Percentiles rank a stretch among this genome's conserved stretches.
Evolutionary conservation across 1,284 basidiomycete species (phyloP).

Genomic region (Fomitopsis schrenkii): DNA sequence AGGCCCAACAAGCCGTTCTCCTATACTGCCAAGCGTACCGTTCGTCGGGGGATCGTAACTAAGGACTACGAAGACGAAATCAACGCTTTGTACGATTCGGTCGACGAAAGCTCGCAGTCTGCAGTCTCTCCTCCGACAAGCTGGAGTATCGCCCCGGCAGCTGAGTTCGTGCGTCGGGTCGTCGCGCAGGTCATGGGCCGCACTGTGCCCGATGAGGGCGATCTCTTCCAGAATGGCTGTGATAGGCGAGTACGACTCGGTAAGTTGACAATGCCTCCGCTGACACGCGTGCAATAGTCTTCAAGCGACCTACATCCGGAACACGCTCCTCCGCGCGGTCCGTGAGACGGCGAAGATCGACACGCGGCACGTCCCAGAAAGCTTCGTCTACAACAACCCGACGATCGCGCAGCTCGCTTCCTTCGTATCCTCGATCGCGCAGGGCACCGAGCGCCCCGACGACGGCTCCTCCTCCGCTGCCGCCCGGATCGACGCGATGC

Average conservation of each 20-base stretch:
- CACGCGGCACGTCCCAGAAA: conserved; percentile 18
- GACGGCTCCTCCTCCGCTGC: conserved; percentile 2
- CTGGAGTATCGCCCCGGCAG: conserved; percentile 23
- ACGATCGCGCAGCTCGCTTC: conserved; percentile 24
- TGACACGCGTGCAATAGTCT: conserved; percentile 15
- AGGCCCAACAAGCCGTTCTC: conserved; percentile 25
- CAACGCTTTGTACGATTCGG: conserved; percentile 19
- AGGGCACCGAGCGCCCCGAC: background rate
- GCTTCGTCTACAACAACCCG: conserved; percentile 35
- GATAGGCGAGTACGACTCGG: conserved; percentile 31
- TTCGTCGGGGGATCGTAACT: conserved; percentile 20
- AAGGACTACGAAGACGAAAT: conserved; percentile 29
- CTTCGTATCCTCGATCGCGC: conserved; percentile 16
- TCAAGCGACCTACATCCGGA: conserved; percentile 40
- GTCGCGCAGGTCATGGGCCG: conserved; percentile 24
- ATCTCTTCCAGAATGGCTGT: conserved; percentile 41
- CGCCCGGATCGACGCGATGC: conserved; percentile 22
- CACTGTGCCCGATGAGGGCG: conserved; percentile 29
- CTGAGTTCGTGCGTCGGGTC: conserved; percentile 26
- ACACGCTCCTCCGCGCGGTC: conserved; percentile 32
- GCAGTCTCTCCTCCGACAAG: conserved; percentile 19
- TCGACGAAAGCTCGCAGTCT: conserved; percentile 20
- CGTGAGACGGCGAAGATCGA: conserved; percentile 20
- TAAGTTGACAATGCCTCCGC: background rate
- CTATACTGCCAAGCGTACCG: conserved; percentile 28